A percentile compares a stretch with the other conserved stretches of the same genome.
phyloP scores from a whole-genome alignment of 129 eudicot genomes.

The Daucus carota region DH1_v3.0 NC_030389.2:38086001-38086500 shows the following conservation, averaged over 20 bases:
- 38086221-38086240: slow-evolving; percentile 85
- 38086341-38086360: background rate
- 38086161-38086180: slow-evolving; percentile 10
- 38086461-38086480: slow-evolving; percentile 4
- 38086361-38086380: background rate
- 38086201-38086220: slow-evolving; percentile 99
- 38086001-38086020: background rate
- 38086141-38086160: background rate
- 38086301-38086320: too few relatives aligned
- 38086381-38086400: background rate
- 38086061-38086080: background rate
- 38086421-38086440: background rate
- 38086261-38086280: background rate
- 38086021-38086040: background rate
- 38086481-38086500: slow-evolving; percentile 15
- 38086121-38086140: background rate
- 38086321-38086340: background rate
- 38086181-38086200: slow-evolving; percentile 99
- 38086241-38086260: background rate
- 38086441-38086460: background rate
- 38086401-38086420: background rate
- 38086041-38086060: background rate
- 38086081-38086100: background rate
- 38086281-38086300: background rate
- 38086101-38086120: background rate